Percentiles rank a stretch among this genome's conserved stretches.
phyloP scores from a whole-genome alignment of 257 asterid species.

The Cynanchum wilfordii region DNA sequence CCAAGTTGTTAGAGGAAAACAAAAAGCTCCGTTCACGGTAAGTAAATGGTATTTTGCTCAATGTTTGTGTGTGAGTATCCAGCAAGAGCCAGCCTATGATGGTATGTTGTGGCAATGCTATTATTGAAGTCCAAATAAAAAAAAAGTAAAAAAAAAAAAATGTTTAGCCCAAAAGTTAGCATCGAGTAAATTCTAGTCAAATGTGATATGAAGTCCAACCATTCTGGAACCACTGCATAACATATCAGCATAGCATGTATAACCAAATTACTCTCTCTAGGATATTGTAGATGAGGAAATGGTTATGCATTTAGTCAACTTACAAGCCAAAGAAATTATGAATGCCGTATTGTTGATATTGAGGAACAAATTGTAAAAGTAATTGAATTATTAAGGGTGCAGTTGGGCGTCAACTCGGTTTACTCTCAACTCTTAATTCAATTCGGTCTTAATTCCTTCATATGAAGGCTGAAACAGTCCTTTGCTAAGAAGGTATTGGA shows the following conservation, averaged over 20 bases:
- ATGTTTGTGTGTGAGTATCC: neutral
- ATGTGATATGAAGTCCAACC: neutral
- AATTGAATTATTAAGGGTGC: neutral
- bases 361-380: neutral
- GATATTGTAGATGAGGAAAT: neutral
- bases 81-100: neutral
- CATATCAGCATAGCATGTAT: neutral
- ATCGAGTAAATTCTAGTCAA: neutral
- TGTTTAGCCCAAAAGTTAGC: neutral
- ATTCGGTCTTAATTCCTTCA: no score
- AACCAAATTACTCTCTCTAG: neutral
- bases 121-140: neutral
- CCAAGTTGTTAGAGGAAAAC: constrained; percentile 45
- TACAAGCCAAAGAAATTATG: neutral
- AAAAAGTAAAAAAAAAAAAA: neutral
- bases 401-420: no score
- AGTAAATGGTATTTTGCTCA: constrained; percentile 21
- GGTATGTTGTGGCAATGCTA: neutral
- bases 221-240: neutral
- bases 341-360: neutral
- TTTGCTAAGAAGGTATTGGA: neutral
- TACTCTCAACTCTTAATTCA: no score
- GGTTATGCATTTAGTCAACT: neutral
- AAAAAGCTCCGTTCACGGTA: constrained; percentile 51
- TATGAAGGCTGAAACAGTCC: neutral